Evolutionary conservation across 176 grass and related monocot species (phyloP).

Genomic region (Thalia dealbata): DNA sequence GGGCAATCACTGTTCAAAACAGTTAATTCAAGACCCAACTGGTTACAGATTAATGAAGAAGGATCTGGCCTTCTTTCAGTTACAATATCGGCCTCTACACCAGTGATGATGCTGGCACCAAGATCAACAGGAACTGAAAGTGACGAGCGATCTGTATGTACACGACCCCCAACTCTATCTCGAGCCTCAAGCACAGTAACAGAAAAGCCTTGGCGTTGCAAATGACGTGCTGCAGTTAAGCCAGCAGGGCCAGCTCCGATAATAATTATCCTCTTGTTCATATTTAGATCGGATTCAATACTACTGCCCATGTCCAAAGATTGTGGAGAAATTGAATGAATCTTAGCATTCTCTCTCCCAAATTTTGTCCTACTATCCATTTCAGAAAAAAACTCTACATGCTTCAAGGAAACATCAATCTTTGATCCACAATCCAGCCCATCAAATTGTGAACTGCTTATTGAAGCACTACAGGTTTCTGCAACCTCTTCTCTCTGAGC

Average conservation of each 20-base stretch:
- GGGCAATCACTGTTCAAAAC: slow-evolving; percentile 89
- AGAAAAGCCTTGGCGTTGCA: slow-evolving; percentile 70
- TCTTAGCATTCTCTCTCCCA: slow-evolving; percentile 11
- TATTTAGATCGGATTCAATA: slow-evolving; percentile 23
- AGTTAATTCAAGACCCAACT: slow-evolving; percentile 86
- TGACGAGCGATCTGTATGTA: slow-evolving; percentile 70
- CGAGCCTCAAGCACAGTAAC: slow-evolving; percentile 94
- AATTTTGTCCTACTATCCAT: slow-evolving; percentile 18
- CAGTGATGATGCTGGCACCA: slow-evolving; percentile 99
- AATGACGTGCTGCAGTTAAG: slow-evolving; percentile 84
- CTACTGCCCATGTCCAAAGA: slow-evolving; percentile 12
- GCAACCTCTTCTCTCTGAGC: not conserved
- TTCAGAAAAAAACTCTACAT: slow-evolving; percentile 20
- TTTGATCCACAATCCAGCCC: slow-evolving; percentile 11
- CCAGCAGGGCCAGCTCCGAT: slow-evolving; percentile 94
- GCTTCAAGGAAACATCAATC: slow-evolving; percentile 10
- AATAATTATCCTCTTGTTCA: slow-evolving; percentile 54
- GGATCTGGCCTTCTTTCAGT: slow-evolving; percentile 92
- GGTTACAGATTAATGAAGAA: slow-evolving; percentile 87
- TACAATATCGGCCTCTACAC: slow-evolving; percentile 87
- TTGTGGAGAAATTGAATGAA: slow-evolving; percentile 18
- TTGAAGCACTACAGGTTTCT: not conserved
- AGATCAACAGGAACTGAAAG: slow-evolving; percentile 98
- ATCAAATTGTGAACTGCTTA: not conserved
- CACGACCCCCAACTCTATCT: slow-evolving; percentile 80